phyloP scores from a whole-genome alignment of 225 moss, liverwort and hornwort species.

The Thuidium tamariscinum region DNA sequence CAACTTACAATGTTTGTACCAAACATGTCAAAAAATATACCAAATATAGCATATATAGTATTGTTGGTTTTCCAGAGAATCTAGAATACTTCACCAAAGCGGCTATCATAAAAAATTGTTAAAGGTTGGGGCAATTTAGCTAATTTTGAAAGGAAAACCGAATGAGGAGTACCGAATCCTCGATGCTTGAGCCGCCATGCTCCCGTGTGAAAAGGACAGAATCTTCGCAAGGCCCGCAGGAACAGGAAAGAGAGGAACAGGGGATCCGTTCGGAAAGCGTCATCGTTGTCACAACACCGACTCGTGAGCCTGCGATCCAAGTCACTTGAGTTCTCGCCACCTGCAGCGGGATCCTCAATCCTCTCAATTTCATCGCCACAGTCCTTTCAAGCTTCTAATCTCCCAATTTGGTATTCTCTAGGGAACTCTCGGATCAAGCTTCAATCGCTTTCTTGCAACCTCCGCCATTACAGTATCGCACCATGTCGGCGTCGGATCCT shows the following conservation, averaged over 20 bases:
- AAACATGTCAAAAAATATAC: rapidly evolving
- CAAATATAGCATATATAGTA: too few species aligned
- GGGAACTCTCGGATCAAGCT: not conserved
- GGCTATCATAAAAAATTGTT: not conserved
- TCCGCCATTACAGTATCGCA: not conserved
- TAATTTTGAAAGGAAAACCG: too few species aligned
- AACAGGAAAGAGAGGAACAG: not conserved
- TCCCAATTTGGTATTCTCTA: not conserved
- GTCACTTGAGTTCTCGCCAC: not conserved
- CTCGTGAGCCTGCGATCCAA: not conserved
- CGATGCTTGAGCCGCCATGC: not conserved
- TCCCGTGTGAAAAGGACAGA: not conserved
- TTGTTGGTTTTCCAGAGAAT: not conserved
- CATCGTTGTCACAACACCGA: not conserved
- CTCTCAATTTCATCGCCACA: not conserved
- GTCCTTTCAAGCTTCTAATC: not conserved
- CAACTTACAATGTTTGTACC: not conserved
- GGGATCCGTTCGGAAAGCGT: not conserved
- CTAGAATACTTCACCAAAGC: not conserved
- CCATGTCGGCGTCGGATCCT: constrained; percentile 83
- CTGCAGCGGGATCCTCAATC: not conserved
- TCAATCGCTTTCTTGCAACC: not conserved
- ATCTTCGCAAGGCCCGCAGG: not conserved
- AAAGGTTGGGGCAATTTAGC: not conserved
- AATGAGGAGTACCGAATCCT: not conserved